Evolutionary conservation across 2,329 filamentous ascomycete genomes (phyloP).

Genomic region (Fusarium longipes): DNA sequence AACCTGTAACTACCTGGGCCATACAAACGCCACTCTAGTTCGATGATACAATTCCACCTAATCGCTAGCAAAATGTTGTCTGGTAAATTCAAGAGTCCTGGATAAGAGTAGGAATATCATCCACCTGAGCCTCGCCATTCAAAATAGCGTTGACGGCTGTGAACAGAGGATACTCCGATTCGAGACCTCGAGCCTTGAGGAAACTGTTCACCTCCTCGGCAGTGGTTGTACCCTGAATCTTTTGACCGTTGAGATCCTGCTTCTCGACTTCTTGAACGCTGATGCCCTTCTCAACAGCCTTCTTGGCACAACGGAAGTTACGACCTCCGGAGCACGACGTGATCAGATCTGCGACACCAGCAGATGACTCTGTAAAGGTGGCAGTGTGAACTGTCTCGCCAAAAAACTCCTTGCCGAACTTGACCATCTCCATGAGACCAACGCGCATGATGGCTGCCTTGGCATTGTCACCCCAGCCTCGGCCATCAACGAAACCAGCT

Average conservation of each 20-base stretch:
- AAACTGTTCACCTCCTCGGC: constrained; percentile 93
- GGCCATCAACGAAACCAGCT: constrained; percentile 93
- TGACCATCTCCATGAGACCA: constrained; percentile 94
- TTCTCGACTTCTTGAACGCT: constrained; percentile 88
- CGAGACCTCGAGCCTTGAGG: constrained; percentile 79
- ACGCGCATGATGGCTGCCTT: constrained; percentile 99
- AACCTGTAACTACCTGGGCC: constrained; percentile 27
- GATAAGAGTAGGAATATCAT: constrained; percentile 82
- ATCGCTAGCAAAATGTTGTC: constrained; percentile 1
- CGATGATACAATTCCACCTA: constrained; percentile 18
- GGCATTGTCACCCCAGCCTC: constrained; percentile 98
- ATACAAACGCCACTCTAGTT: constrained; percentile 40
- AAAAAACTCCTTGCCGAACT: constrained; percentile 95
- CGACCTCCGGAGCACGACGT: constrained; percentile 92
- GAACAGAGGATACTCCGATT: constrained; percentile 90
- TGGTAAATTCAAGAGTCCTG: constrained; percentile 47
- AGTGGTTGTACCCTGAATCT: constrained; percentile 93
- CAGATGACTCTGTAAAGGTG: constrained; percentile 97
- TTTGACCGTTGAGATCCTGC: constrained; percentile 93
- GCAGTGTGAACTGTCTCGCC: constrained; percentile 79
- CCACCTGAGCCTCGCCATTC: constrained; percentile 78
- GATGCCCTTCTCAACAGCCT: constrained; percentile 82
- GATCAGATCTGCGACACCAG: constrained; percentile 94
- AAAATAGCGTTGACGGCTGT: constrained; percentile 87
- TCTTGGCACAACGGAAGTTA: constrained; percentile 94